These are phyloP conservation scores for Phialophora macrospora DNA, from an alignment of 2,329 filamentous ascomycete genomes.

Conservation along the genomic window DNA sequence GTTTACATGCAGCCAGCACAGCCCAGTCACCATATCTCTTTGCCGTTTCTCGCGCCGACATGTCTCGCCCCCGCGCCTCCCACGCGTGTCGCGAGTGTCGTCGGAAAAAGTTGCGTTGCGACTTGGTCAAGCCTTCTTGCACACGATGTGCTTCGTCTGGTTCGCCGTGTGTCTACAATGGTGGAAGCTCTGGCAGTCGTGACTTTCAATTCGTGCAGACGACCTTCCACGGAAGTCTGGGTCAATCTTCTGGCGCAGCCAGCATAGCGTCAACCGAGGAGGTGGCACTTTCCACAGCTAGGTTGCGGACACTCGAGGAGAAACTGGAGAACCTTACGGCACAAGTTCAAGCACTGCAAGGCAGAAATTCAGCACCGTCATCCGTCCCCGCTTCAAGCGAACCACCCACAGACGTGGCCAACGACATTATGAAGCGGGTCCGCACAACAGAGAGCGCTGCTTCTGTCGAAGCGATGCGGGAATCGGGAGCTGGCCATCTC, in stretches of 20 bases:
- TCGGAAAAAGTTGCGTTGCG: conserved; percentile 7
- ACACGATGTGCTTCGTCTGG: neutral
- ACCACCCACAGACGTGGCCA: neutral
- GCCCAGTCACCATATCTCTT: neutral
- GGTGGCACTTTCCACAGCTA: neutral
- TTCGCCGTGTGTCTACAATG: neutral
- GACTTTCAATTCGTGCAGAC: conserved; percentile 9
- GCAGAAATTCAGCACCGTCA: neutral
- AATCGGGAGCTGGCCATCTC: neutral
- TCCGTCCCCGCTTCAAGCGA: neutral
- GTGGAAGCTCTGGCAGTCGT: neutral
- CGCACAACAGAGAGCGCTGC: neutral
- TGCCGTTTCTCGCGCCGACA: neutral
- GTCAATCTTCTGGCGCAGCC: neutral
- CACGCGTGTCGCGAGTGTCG: conserved; percentile 3
- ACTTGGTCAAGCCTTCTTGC: conserved; percentile 3
- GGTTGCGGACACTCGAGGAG: neutral
- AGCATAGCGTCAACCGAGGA: neutral
- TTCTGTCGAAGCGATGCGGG: neutral
- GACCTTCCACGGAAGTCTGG: neutral
- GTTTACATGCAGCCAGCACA: neutral
- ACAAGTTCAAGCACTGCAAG: conserved; percentile 1
- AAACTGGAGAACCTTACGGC: conserved; percentile 13
- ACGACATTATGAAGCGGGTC: neutral
- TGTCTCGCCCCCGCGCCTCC: conserved; percentile 4